These are phyloP conservation scores for Cercospora zeina DNA, from an alignment of 2,329 filamentous ascomycete species.

Conservation along the genomic window DNA sequence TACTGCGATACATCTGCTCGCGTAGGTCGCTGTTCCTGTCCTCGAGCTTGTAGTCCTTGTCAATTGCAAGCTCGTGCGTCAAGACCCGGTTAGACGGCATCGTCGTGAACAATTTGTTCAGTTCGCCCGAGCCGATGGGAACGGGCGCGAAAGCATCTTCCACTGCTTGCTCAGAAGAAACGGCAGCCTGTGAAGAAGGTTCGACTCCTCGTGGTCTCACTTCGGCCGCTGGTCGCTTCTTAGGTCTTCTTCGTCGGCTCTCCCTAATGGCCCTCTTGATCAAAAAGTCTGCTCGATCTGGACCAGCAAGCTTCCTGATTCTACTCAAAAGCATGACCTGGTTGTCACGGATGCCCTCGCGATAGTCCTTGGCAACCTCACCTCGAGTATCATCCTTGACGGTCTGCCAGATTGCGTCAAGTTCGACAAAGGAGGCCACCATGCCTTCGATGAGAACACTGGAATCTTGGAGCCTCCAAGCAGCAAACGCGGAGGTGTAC, in stretches of 20 bases:
- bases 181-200: constrained; percentile 23
- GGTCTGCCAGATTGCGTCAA: constrained; percentile 80
- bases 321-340: constrained; percentile 76
- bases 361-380: constrained; percentile 72
- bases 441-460: constrained; percentile 77
- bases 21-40: constrained; percentile 60
- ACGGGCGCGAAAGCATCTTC: constrained; percentile 25
- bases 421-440: constrained; percentile 81
- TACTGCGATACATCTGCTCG: constrained; percentile 60
- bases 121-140: constrained; percentile 42
- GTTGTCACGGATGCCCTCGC: constrained; percentile 76
- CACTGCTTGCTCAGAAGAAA: constrained; percentile 27
- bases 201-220: constrained; percentile 65
- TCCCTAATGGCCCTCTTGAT: constrained; percentile 74
- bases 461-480: constrained; percentile 80
- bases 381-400: constrained; percentile 76
- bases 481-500: constrained; percentile 76
- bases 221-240: constrained; percentile 68
- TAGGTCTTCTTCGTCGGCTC: constrained; percentile 64
- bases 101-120: constrained; percentile 58
- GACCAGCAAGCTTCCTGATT: constrained; percentile 75
- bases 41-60: constrained; percentile 70
- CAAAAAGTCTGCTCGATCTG: constrained; percentile 67
- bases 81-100: constrained; percentile 73
- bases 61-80: constrained; percentile 77